Evolutionary conservation across 2,329 filamentous ascomycete species (phyloP).

Genomic region (Decorospora gaudefroyi): DNA sequence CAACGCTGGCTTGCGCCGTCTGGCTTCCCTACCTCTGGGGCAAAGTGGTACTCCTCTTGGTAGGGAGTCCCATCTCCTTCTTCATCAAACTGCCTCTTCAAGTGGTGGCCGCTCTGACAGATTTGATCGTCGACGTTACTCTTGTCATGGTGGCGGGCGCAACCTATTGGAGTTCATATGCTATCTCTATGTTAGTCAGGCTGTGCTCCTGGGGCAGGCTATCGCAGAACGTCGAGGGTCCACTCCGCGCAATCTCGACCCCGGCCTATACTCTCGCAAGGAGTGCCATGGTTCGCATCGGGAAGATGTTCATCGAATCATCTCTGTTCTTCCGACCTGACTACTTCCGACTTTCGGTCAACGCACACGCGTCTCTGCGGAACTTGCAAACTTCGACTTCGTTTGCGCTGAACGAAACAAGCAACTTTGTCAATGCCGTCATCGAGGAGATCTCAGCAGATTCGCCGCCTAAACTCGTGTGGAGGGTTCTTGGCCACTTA

Average conservation of each 20-base stretch:
- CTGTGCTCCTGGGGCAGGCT: constrained; percentile 27
- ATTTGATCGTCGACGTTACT: constrained; percentile 74
- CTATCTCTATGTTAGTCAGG: constrained; percentile 32
- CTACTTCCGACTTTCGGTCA: constrained; percentile 45
- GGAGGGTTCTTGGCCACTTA: constrained; percentile 24
- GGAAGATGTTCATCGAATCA: constrained; percentile 35
- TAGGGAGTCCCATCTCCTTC: constrained; percentile 75
- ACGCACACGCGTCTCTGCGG: constrained; percentile 46
- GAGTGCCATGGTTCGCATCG: constrained; percentile 44
- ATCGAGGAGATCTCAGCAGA: constrained; percentile 34
- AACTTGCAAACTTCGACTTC: constrained; percentile 47
- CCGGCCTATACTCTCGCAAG: constrained; percentile 43
- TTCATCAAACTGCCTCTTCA: constrained; percentile 70
- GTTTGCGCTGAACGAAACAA: constrained; percentile 40
- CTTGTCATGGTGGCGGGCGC: constrained; percentile 66
- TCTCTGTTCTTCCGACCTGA: constrained; percentile 37
- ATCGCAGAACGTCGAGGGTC: constrained; percentile 21
- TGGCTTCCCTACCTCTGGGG: constrained; percentile 93
- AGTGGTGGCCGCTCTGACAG: constrained; percentile 73
- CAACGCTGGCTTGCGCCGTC: constrained; percentile 82
- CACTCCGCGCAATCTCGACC: constrained; percentile 30
- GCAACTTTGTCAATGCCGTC: constrained; percentile 28
- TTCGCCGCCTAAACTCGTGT: constrained; percentile 20
- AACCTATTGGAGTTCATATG: constrained; percentile 47
- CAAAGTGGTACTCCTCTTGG: constrained; percentile 76